Percentiles rank a stretch among this genome's conserved stretches.
These are phyloP conservation scores for Metschnikowia similis DNA, from an alignment of 805 yeast species.

Conservation along the genomic window DNA sequence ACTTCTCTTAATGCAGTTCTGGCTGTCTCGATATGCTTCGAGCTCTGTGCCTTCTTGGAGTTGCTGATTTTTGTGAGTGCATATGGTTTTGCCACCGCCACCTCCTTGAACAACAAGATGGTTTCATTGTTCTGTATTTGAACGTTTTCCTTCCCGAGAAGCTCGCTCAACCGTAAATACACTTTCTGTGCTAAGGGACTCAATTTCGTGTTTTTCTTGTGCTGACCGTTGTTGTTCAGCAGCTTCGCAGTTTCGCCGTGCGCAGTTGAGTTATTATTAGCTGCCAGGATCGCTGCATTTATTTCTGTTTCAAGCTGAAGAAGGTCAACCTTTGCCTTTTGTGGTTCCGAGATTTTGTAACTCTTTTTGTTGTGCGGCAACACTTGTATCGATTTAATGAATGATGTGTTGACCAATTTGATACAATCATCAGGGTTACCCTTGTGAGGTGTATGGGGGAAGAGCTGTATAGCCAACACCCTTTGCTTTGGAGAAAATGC, in stretches of 20 bases:
- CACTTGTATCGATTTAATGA: conserved; percentile 43
- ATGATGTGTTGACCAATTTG: conserved; percentile 8
- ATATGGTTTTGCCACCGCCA: conserved; percentile 37
- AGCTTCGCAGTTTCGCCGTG: conserved; percentile 1
- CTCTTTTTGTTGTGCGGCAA: conserved; percentile 30
- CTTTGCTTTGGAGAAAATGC: conserved; percentile 52
- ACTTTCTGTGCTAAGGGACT: conserved; percentile 22
- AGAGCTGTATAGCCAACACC: conserved; percentile 31
- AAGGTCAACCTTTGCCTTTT: conserved; percentile 8
- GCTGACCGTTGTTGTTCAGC: background rate
- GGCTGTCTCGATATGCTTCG: conserved; percentile 21
- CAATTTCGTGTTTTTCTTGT: conserved; percentile 5
- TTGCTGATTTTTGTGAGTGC: conserved; percentile 28
- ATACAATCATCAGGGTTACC: conserved; percentile 8
- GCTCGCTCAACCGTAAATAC: conserved; percentile 43
- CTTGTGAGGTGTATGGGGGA: background rate
- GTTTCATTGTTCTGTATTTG: conserved; percentile 37
- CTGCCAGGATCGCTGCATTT: conserved; percentile 3
- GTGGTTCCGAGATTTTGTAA: conserved; percentile 18
- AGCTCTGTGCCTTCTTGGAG: conserved; percentile 17
- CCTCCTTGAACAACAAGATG: conserved; percentile 37
- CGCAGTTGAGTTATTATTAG: background rate
- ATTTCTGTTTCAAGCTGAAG: conserved; percentile 8
- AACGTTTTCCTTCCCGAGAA: conserved; percentile 32
- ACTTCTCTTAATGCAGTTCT: conserved; percentile 23